phyloP scores from a whole-genome alignment of 805 yeast genomes.

The Zygoascus flipseniorum region DNA sequence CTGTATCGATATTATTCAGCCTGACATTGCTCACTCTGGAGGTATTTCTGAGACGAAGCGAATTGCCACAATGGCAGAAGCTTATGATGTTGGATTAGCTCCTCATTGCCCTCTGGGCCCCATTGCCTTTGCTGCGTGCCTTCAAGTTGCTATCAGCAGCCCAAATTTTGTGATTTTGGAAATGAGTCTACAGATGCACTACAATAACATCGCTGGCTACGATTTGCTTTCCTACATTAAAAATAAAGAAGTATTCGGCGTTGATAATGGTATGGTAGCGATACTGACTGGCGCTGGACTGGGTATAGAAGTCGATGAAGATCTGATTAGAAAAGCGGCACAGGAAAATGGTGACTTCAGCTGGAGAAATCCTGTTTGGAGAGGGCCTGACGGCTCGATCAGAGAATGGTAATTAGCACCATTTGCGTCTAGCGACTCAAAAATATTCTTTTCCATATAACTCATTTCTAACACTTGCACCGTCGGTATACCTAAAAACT shows the following conservation, averaged over 20 bases:
- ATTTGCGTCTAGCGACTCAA: too few species aligned
- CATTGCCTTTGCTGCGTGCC: conserved; percentile 24
- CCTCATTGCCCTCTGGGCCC: conserved; percentile 28
- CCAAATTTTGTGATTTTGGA: conserved; percentile 23
- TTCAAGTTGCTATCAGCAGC: conserved; percentile 20
- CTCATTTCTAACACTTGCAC: too few species aligned
- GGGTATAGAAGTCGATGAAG: conserved; percentile 23
- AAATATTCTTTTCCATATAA: too few species aligned
- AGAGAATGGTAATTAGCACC: conserved; percentile 19
- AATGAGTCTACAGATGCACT: conserved; percentile 24
- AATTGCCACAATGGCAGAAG: conserved; percentile 25
- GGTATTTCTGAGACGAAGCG: conserved; percentile 24
- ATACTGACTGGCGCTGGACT: conserved; percentile 22
- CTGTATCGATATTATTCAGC: conserved; percentile 24
- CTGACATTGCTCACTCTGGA: conserved; percentile 25
- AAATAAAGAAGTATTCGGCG: conserved; percentile 20
- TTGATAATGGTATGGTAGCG: conserved; percentile 19
- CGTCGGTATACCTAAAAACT: too few species aligned
- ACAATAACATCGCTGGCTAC: conserved; percentile 16
- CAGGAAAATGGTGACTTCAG: conserved; percentile 8
- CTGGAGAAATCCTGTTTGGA: conserved; percentile 25
- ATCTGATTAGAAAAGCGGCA: conserved; percentile 19
- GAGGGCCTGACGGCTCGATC: conserved; percentile 24
- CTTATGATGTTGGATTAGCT: conserved; percentile 25
- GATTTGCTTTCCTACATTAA: conserved; percentile 21